Base-by-base conservation (phyloP, 495 filamentous ascomycete species). In the Xylaria nigripes region DNA sequence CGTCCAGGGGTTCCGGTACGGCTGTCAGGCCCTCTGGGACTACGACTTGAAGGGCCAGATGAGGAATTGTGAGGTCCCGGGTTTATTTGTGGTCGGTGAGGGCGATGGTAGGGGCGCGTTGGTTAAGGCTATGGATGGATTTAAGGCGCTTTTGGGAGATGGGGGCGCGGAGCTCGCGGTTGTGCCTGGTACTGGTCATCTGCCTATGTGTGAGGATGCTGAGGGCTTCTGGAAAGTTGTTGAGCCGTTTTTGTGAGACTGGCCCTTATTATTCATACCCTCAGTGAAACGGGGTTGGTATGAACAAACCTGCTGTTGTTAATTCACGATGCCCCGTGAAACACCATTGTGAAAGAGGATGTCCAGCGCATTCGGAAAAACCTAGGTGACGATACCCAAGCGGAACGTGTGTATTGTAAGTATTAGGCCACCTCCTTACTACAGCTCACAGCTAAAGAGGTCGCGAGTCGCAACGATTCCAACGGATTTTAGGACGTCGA, bases 201-300 rank as follows among this genome's bases (percentile, higher is more conserved):
- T 93, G 69, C 88, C 88, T 3, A 93, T 93, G 88, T 82, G 80
- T 32, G 87, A 93, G 73, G 79, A 84, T 55, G 84, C 85, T 8
- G 68, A 69, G 55, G 78, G 76, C 12, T 86, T 89, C 66, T 81
- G 81, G 56, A 73, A 76, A 41, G 77, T 79, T 32, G 76, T 89
- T 6, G 70, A 72, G 44, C 71, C 60, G 25, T 85, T 82, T 51
- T 59, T 88, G 34, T 75, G 57, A 64, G 38, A 13, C 8, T 18
- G 12, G 1, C 13, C 9, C n/a, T n/a, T n/a, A n/a, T n/a, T n/a
- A n/a, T n/a, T n/a, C 41, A 45, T 51, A 16, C 34, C n/a, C n/a
- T n/a, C n/a, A 30, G 12, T n/a, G 32, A 19, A 23, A 32, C 25
- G 45, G 15, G 13, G 32, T 36, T 13, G 8, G 32, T 6, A 36